These are phyloP conservation scores for Omphalea diandra DNA, from an alignment of 441 rosid species.

Conservation along the genomic window DNA sequence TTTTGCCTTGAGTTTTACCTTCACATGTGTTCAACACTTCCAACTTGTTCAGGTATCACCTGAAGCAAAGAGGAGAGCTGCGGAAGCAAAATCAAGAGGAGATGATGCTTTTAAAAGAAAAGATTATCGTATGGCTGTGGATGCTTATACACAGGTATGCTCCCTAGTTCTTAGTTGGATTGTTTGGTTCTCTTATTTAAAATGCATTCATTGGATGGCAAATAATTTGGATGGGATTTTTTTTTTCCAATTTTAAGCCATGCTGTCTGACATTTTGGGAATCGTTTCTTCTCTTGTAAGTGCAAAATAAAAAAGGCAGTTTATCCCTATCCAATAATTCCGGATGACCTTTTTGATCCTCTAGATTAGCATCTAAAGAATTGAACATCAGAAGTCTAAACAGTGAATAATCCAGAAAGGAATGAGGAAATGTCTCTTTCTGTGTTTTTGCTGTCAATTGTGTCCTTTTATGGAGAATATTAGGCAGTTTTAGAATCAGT, in stretches of 20 bases:
- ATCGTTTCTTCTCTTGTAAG: neutral
- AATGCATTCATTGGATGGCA: neutral
- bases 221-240: neutral
- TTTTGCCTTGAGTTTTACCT: conserved; percentile 3
- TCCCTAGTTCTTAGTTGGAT: neutral
- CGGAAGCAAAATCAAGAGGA: conserved; percentile 93
- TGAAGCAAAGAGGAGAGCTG: conserved; percentile 80
- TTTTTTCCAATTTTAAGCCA: too few relatives aligned
- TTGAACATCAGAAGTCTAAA: neutral
- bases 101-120: conserved; percentile 75
- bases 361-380: neutral
- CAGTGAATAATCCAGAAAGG: too few relatives aligned
- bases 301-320: neutral
- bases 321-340: neutral
- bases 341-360: neutral
- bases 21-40: neutral
- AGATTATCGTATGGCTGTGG: conserved; percentile 63
- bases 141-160: conserved; percentile 83
- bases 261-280: too few relatives aligned
- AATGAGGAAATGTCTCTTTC: too few relatives aligned
- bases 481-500: too few relatives aligned
- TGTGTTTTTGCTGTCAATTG: too few relatives aligned
- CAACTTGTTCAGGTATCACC: conserved; percentile 55
- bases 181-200: neutral
- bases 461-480: too few relatives aligned